phyloP scores from a whole-genome alignment of 345 rosid species.

The Salix udensis region DNA sequence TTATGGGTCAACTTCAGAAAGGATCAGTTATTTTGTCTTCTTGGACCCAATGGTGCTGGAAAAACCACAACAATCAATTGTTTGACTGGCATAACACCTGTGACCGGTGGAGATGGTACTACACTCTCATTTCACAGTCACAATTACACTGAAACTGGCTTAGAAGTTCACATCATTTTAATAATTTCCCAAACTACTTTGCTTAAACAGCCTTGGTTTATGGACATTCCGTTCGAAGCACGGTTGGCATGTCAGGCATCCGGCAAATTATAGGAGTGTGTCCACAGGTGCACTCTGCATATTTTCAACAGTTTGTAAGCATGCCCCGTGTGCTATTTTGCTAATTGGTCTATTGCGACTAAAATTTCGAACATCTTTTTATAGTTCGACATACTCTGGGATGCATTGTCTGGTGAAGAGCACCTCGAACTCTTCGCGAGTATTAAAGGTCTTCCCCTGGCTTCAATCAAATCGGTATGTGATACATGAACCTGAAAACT shows the following conservation, averaged over 20 bases:
- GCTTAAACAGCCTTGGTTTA: constrained; percentile 61
- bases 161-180: not conserved
- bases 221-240: constrained; percentile 68
- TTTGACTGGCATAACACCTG: constrained; percentile 78
- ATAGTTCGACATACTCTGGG: constrained; percentile 94
- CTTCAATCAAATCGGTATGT: constrained; percentile 59
- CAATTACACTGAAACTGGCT: not conserved
- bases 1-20: constrained; percentile 78
- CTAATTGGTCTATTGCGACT: constrained; percentile 1
- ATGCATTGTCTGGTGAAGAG: constrained; percentile 75
- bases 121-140: not conserved
- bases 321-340: constrained; percentile 6
- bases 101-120: constrained; percentile 79
- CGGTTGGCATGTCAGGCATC: constrained; percentile 84
- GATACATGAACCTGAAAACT: not conserved
- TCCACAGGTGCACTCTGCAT: constrained; percentile 61
- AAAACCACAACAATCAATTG: constrained; percentile 85
- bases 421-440: constrained; percentile 81
- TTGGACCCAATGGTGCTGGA: constrained; percentile 97
- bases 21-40: constrained; percentile 89
- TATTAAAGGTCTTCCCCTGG: constrained; percentile 67
- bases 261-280: constrained; percentile 77
- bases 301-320: not conserved
- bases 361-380: constrained; percentile 6
- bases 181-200: constrained; percentile 3